Base-by-base conservation (phyloP, 2,329 filamentous ascomycete genomes). In the Nemania sp. region DNA sequence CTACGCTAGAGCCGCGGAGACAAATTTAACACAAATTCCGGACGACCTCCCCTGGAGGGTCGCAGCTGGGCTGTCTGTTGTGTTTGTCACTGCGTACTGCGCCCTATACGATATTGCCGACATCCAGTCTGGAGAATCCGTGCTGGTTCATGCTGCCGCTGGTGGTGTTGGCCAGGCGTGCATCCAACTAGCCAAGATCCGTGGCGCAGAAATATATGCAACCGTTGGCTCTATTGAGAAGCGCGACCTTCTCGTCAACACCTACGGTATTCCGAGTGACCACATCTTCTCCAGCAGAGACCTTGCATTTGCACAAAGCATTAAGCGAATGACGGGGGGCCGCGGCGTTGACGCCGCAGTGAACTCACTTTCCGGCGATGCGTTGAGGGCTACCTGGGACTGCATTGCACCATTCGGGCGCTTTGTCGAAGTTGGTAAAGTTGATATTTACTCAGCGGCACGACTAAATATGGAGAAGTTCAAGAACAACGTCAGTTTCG, bases 341-440 rank as follows among this genome's bases (percentile, higher is more conserved):
- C n/a, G 22, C n/a, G 66, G 68, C 3, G 61, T 71, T 0, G 69
- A 69, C 26, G 67, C 69, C 0, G 78, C 82, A 0, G 70, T 84
- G 5, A 83, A 82, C 70, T 79, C 79, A 0, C 70, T 82, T 0
- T 74, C 81, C 0, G 80, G 80, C 1, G 78, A 82, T 4, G 62
- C 77, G 0, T 73, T 84, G 0, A 78, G 77, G 3, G 76, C 79
- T 0, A 77, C 79, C 0, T 84, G 79, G 80, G 69, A 78, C 1
- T 83, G 80, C 52, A 72, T 86, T 1, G 81, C 83, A 0, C 69
- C 75, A 0, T 82, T 79, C 57, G 83, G 82, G 0, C 76, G 74
- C 1, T 80, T 85, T 70, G 11, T 68, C 5, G 62, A 68, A 27
- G 49, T 73, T 6, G 66, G 69, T 2, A 69, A 66, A 8, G 41